Evolutionary conservation across 169 alveolate species (phyloP).

Genomic region (Plasmodium coatneyi): DNA sequence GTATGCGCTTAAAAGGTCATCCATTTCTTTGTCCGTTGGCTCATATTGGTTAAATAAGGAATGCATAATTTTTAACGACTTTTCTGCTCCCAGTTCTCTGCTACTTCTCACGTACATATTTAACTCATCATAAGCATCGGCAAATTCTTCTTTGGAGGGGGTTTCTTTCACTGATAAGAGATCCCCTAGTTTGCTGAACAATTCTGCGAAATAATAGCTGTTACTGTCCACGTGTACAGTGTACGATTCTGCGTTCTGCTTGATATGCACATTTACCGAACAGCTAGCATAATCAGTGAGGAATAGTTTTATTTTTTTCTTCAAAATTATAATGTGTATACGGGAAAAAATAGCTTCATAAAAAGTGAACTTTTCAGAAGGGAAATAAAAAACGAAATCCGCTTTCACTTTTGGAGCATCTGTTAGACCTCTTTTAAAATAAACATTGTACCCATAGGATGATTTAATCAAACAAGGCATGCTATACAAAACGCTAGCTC

Average conservation of each 20-base stretch:
- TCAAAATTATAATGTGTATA: conserved; percentile 48
- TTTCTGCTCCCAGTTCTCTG: conserved; percentile 3
- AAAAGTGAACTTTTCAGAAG: conserved; percentile 62
- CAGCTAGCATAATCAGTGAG: conserved; percentile 54
- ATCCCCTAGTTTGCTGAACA: conserved; percentile 28
- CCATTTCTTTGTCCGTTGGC: conserved; percentile 59
- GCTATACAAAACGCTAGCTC: conserved; percentile 24
- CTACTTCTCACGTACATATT: conserved; percentile 7
- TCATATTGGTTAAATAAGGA: conserved; percentile 58
- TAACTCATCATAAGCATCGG: conserved; percentile 63
- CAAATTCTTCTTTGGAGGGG: conserved; percentile 58
- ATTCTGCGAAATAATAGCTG: conserved; percentile 53
- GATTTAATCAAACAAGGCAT: conserved; percentile 73
- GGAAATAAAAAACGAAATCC: conserved; percentile 69
- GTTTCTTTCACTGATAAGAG: conserved; percentile 33
- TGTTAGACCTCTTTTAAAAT: conserved; percentile 70
- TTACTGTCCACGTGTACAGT: conserved; percentile 31
- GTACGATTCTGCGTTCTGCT: conserved; percentile 22
- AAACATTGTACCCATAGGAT: conserved; percentile 69
- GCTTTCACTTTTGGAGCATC: conserved; percentile 39
- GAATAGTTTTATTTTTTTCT: conserved; percentile 22
- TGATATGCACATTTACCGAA: conserved; percentile 56
- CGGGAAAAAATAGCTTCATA: conserved; percentile 68
- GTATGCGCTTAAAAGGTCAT: conserved; percentile 52
- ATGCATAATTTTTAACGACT: conserved; percentile 57